Base-by-base conservation (phyloP, 345 rosid species). In the Gossypium longicalyx region DNA sequence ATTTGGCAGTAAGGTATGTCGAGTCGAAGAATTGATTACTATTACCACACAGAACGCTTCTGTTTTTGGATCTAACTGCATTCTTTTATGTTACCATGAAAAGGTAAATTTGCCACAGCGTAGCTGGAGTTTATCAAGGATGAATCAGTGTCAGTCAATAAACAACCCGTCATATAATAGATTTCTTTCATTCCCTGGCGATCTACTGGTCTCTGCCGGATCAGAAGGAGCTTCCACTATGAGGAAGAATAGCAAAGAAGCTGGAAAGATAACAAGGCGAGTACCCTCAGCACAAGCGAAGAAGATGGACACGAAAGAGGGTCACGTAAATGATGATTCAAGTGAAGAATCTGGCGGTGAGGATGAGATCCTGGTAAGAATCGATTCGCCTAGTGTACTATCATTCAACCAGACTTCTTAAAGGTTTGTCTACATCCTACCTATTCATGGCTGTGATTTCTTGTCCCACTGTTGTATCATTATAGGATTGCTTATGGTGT, bases 311-410 rank as follows among this genome's bases (percentile, higher is more conserved):
- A 60, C 25, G 12, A 76, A 63, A 49, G 67, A 69, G 52, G 53
- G 71, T 22, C 67, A 2, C 23, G 71, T 15, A 5, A 25, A 72
- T 3, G 81, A 83, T 47, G 74, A 85, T 74, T 84, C 88, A 7
- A 92, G 98, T 12, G 98, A 89, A 34, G 97, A 89, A 41, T 90
- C 89, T 1, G 82, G 75, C 19, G 78, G 71, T 9, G 91, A 88
- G 67, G 88, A 92, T 38, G 98, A 90, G 71, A 71, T 82, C 52
- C 68, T 87, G 1, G 86, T 89, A 65, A 84, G 89, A 70, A 90
- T 95, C 2, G 96, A 93, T 86, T 93, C 99, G 0, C 98, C 96
- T 0, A 93, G 94, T 77, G 76, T 54, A 20, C 88, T 93, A 41
- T 88, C 93, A 51, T 95, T 91, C 77, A 85, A 41, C 19, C 82